Base-by-base conservation (phyloP, 192 early-diverging fungal species). In the Coemansia sp. region DNA sequence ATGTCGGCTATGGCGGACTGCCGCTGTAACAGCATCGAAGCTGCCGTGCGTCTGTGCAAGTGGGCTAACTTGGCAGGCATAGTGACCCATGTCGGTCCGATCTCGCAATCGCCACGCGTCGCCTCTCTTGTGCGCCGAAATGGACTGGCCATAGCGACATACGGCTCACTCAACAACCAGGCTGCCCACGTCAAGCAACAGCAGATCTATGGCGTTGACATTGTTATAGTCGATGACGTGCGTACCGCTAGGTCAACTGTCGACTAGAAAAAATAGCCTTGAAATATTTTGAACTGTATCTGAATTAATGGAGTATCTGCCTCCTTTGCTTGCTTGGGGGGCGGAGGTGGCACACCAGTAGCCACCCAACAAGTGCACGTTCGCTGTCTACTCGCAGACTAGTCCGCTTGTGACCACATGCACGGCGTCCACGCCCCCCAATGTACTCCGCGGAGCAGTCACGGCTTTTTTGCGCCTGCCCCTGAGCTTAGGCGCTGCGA, bases 81-180 rank as follows among this genome's bases (percentile, higher is more conserved):
- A 38, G 96, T 98, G 1, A 83, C 92, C 0, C 84, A 89, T 38
- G 89, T 86, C 17, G 84, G 77, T 0, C 91, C 94, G 8, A 89
- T 95, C 61, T 70, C 92, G 14, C 88, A 92, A 67, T 90, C 93
- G 17, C 94, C 92, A 8, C 84, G 84, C 21, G 66, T 94, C 58
- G 85, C 89, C 17, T 82, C 80, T 44, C 85, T 88, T n/a, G 89
- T 94, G 66, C 89, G 91, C 61, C 86, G 91, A 61, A 80, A 87
- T 27, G 86, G 88, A 3, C 63, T 95, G 50, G 79, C 88, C 45
- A 80, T 95, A 39, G 92, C 91, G 42, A 94, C 94, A 1, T 96
- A 94, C 74, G 94, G 94, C 32, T 80, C 76, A n/a, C 84, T 86
- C 42, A 95, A 94, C 69, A 94, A 95, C 70, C 80, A 88, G 60